These are phyloP conservation scores for Nevesoporus exiguus DNA, from an alignment of 768 basidiomycete species.

Conservation along the genomic window DNA sequence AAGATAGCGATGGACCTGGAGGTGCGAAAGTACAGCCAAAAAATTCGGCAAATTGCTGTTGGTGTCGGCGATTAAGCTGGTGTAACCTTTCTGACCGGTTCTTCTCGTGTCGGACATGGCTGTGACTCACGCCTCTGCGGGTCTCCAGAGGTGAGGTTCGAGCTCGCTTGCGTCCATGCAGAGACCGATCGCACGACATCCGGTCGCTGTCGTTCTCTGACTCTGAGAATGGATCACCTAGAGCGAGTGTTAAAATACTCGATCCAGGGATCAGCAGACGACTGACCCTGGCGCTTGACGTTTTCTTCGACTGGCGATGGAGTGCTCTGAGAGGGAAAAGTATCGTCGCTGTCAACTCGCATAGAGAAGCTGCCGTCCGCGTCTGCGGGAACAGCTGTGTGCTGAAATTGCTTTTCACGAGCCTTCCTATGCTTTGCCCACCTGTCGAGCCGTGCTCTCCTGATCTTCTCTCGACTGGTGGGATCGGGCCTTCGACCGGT, in stretches of 20 bases:
- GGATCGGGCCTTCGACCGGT: constrained; percentile 18
- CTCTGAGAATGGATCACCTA: constrained; percentile 20
- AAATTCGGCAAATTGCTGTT: constrained; percentile 42
- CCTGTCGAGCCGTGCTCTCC: constrained; percentile 24
- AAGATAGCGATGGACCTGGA: constrained; percentile 18
- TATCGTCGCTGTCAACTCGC: constrained; percentile 26
- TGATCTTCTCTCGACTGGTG: constrained; percentile 33
- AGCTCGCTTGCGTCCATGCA: constrained; percentile 41
- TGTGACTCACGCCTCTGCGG: constrained; percentile 38
- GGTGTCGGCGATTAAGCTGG: constrained; percentile 34
- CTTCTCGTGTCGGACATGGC: constrained; percentile 39
- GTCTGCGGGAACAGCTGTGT: constrained; percentile 23
- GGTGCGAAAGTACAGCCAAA: constrained; percentile 20
- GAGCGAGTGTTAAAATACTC: constrained; percentile 1
- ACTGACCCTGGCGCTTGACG: constrained; percentile 51
- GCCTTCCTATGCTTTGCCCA: constrained; percentile 24
- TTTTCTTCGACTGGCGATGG: constrained; percentile 27
- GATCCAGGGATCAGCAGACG: not conserved
- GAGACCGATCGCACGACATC: constrained; percentile 31
- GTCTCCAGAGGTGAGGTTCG: constrained; percentile 47
- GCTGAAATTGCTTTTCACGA: constrained; percentile 31
- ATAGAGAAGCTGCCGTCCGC: constrained; percentile 30
- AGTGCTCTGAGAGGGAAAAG: constrained; percentile 12
- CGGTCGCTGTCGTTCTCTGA: constrained; percentile 29
- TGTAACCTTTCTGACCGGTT: constrained; percentile 41